Base-by-base conservation (phyloP, 1,284 basidiomycete species). In the Ceratobasidium theobromae region DNA sequence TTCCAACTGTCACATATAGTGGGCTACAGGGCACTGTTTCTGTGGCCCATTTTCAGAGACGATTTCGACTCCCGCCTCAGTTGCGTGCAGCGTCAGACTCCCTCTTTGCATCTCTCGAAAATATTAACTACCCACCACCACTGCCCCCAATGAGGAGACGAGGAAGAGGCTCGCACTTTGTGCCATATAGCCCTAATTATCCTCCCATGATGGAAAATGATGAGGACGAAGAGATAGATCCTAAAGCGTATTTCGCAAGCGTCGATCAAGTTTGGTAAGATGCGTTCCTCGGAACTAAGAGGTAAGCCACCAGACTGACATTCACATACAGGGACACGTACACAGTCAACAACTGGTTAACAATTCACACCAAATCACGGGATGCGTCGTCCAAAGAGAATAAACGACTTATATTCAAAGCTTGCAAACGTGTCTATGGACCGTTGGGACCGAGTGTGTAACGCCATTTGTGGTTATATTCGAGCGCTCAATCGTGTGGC, bases 361-460 rank as follows among this genome's bases (percentile, higher is more conserved):
- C 60, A 1, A 30, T 33, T 5, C 48, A 52, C 21, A 18, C 45
- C n/a, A 64, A 64, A 14, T 27, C 45, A 2, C 21, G 32, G 14
- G 46, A 18, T 8, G 9, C 46, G 8, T 9, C 6, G 16, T 16
- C 35, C 5, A 30, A 23, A 21, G 11, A 12, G n/a, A 51, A 27
- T 23, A 48, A 35, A 2, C 18, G 60, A 16, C 38, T 64, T 3
- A 64, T 64, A n/a, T 64, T 64, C 49, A 64, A 64, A 21, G 60
- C 60, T n/a, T 64, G 27, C 28, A 64, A 64, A 9, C 46, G 60
- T 1, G 60, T 64, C 5, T 64, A 52, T 53, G 60, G 60, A 14
- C 46, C 48, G 35, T 32, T 64, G 30, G 60, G 60, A 1, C 60
- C 60, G 1, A 64, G 60, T 64, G 32, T 5, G 49, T 23, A 18